Evolutionary conservation across 139 green algal genomes (phyloP), one percentile per base, ranked within the genome.

Genomic region (Zygnema cylindricum): DNA sequence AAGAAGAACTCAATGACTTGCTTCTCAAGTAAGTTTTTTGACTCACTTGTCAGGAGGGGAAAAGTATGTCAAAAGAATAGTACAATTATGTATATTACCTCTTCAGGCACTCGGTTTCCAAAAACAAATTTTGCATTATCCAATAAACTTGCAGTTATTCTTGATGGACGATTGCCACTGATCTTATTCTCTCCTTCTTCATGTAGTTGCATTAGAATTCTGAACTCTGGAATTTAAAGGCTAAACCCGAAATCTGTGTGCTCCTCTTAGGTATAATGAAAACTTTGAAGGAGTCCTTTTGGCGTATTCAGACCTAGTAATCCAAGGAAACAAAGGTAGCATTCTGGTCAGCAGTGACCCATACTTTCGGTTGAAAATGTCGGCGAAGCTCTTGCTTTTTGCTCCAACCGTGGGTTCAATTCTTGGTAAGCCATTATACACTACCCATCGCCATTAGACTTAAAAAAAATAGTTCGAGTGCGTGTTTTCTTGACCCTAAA

Each of bases 311-410:
- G 38, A 43, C 21, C 7, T 79, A 11, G 71, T 79, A 54, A 16
- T 79, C 21, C 36, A 79, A n/a, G 38, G 71, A 7, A 79, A 7
- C 7, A 79, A 79, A 54, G 71, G 7, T 3, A 79, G 21, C 3
- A 79, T 79, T 43, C 38, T 79, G 71, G 38, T 40, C 7, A 16
- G 71, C 3, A 7, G 7, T 81, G 95, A 94, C 49, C 92, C 94
- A 1, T 93, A 91, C 84, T 84, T 93, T 38, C 84, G 89, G 25
- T 73, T 95, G 16, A 82, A 92, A 23, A 91, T 95, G 2, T 54
- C 42, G 11, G 92, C 93, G 0, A 63, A 89, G 7, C 75, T 95
- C 1, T 63, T 91, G 1, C 39, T 95, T 2, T 94, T 95, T 77
- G 85, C 75, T 1, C 94, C 94, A 23, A 7, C 2, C 0, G 32